phyloP scores from a whole-genome alignment of 164 flowering plant genomes.

The Saururus chinensis region DNA sequence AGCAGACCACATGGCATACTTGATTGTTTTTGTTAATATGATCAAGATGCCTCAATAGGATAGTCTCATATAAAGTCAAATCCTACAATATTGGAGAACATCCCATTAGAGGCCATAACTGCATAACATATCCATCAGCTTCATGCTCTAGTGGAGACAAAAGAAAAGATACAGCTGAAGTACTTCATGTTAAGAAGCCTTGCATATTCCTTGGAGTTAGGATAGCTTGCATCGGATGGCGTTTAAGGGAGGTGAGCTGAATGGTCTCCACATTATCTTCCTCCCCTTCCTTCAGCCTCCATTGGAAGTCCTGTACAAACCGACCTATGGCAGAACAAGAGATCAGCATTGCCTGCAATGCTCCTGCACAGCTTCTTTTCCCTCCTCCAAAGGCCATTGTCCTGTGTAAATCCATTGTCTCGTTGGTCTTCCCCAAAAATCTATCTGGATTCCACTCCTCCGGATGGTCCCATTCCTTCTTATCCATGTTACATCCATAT shows the following conservation, averaged over 20 bases:
- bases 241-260: slow-evolving; percentile 67
- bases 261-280: slow-evolving; percentile 60
- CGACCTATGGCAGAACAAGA: slow-evolving; percentile 58
- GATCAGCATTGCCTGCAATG: slow-evolving; percentile 69
- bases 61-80: no score
- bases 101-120: no score
- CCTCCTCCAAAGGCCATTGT: slow-evolving; percentile 98
- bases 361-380: slow-evolving; percentile 82
- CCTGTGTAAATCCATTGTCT: slow-evolving; percentile 56
- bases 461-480: slow-evolving; percentile 59
- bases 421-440: slow-evolving; percentile 46
- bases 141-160: no score
- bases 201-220: slow-evolving; percentile 39
- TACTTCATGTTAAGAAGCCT: not conserved
- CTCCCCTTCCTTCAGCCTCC: slow-evolving; percentile 59
- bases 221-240: slow-evolving; percentile 57
- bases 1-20: no score
- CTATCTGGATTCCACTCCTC: slow-evolving; percentile 88
- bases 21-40: no score
- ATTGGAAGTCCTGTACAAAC: slow-evolving; percentile 74
- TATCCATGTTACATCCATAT: slow-evolving; percentile 87
- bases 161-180: no score
- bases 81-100: no score
- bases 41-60: no score
- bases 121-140: no score